A percentile compares a stretch with the other conserved stretches of the same genome.
phyloP scores from a whole-genome alignment of 257 asterid genomes.

The Galeopsis tetrahit region DNA sequence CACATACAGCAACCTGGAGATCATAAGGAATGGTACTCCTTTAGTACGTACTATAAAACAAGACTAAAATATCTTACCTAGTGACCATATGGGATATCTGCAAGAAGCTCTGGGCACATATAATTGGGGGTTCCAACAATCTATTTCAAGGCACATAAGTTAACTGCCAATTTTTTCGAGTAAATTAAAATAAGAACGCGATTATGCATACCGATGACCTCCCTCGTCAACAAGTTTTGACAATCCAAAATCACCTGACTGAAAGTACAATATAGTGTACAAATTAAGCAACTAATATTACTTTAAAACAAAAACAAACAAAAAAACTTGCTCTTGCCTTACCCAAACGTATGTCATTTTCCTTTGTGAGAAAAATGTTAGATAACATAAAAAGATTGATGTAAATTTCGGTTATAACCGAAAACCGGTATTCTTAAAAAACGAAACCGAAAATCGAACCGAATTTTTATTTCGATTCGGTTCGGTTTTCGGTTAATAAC shows the following conservation, averaged over 20 bases:
- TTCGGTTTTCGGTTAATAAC: no score
- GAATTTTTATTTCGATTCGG: no score
- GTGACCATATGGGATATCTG: conserved; percentile 91
- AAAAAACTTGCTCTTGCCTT: conserved; percentile 9
- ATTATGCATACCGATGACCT: conserved; percentile 71
- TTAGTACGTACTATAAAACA: not conserved
- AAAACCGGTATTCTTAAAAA: no score
- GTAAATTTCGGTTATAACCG: no score
- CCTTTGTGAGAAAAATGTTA: conserved; percentile 83
- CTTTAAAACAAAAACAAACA: not conserved
- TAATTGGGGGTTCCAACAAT: conserved; percentile 85
- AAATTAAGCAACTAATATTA: conserved; percentile 18
- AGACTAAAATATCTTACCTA: conserved; percentile 54
- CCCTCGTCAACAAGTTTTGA: conserved; percentile 81
- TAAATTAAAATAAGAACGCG: not conserved
- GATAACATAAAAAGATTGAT: no score
- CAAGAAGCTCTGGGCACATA: conserved; percentile 97
- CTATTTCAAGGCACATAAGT: conserved; percentile 45
- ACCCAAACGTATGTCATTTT: conserved; percentile 79
- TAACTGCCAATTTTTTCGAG: not conserved
- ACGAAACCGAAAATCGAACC: no score
- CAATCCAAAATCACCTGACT: conserved; percentile 97
- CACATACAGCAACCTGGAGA: conserved; percentile 87
- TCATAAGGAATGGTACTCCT: conserved; percentile 14
- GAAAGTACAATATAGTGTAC: conserved; percentile 29